A percentile compares a stretch with the other conserved stretches of the same genome.
Evolutionary conservation across 176 grass and related monocot species (phyloP).

Genomic region (Coix lacrymajobi): DNA sequence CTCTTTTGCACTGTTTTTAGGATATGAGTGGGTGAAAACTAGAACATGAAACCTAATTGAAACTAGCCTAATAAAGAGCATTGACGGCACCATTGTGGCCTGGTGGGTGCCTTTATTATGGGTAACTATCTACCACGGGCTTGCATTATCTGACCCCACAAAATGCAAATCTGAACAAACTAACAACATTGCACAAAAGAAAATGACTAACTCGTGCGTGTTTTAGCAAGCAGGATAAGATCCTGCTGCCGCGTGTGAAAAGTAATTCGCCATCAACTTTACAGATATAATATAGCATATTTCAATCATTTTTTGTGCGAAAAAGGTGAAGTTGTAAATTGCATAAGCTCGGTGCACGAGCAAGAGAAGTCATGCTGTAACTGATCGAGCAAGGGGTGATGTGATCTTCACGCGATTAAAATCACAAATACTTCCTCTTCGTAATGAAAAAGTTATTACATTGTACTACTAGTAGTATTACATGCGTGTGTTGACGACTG

Average conservation of each 20-base stretch:
- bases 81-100: too few species aligned
- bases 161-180: background rate
- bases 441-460: constrained; percentile 3
- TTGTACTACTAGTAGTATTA: background rate
- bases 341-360: too few species aligned
- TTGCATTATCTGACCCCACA: background rate
- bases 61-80: too few species aligned
- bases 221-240: background rate
- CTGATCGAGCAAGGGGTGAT: background rate
- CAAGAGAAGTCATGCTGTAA: too few species aligned
- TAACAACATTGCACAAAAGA: too few species aligned
- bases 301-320: background rate
- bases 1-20: too few species aligned
- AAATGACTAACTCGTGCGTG: background rate
- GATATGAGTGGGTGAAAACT: too few species aligned
- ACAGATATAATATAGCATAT: background rate
- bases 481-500: background rate
- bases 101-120: background rate
- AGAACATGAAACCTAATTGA: too few species aligned
- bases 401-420: background rate
- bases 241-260: background rate
- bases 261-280: background rate
- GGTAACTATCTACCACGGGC: background rate
- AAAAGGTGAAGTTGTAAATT: background rate
- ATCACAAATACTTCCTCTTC: background rate